Evolutionary conservation across 371 early-diverging fungal species (phyloP).

Genomic region (Mortierella sp.): DNA sequence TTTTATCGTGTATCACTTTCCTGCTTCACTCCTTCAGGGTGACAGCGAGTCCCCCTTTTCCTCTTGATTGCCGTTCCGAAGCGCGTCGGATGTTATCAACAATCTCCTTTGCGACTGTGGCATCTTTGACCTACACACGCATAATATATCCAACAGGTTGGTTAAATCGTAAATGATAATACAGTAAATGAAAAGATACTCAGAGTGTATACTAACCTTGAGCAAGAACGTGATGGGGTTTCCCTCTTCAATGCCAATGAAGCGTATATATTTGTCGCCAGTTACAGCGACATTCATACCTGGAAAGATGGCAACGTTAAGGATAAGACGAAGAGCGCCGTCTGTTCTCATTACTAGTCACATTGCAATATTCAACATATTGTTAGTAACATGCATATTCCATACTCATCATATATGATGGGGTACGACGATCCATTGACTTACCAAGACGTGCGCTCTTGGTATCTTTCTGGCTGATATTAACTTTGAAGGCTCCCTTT

Average conservation of each 20-base stretch:
- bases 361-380: background rate
- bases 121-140: slow-evolving; percentile 39
- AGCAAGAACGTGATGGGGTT: slow-evolving; percentile 44
- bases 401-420: no score
- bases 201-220: slow-evolving; percentile 26
- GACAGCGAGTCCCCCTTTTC: slow-evolving; percentile 19
- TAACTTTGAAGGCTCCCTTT: slow-evolving; percentile 53
- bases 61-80: slow-evolving; percentile 29
- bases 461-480: slow-evolving; percentile 33
- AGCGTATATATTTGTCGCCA: slow-evolving; percentile 51
- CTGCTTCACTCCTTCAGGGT: slow-evolving; percentile 19
- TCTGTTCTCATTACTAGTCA: slow-evolving; percentile 52
- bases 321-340: slow-evolving; percentile 45
- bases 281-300: slow-evolving; percentile 46
- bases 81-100: slow-evolving; percentile 30
- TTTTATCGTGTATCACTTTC: background rate
- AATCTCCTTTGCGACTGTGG: slow-evolving; percentile 16
- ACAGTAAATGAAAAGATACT: background rate
- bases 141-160: background rate
- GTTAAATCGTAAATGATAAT: background rate
- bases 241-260: slow-evolving; percentile 44
- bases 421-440: background rate
- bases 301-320: slow-evolving; percentile 43
- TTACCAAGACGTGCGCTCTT: slow-evolving; percentile 45
- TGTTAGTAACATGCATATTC: background rate